Evolutionary conservation across 1,284 basidiomycete genomes (phyloP), one percentile per base, ranked within the genome.

Genomic region (Trichosporon sp.): DNA sequence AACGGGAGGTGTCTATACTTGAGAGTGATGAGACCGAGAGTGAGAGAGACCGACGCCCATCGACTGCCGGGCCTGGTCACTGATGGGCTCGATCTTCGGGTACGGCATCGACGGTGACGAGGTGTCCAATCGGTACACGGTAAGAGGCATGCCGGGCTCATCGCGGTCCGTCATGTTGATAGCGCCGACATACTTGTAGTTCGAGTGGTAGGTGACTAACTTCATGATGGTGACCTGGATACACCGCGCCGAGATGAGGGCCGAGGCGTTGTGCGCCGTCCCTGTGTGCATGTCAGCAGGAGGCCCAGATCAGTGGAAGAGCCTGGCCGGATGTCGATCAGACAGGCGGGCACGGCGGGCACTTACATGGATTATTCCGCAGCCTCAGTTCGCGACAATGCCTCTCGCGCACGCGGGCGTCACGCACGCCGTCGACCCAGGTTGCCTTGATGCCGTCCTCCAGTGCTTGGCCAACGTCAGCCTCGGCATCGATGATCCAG

Each of bases 401-500:
- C 44, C 80, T 65, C 68, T 81, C 78, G 27, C 79, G 66, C 15
- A 79, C 78, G 18, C 80, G 73, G 4, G 80, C 79, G 69, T 80
- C 77, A 47, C 75, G 72, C 12, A 82, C 69, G n/a, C 80, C 80
- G 44, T 80, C 77, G 0, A 75, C 56, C 80, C 80, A 82, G 62
- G 71, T 77, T 13, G 70, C 74, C 69, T 75, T 77, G 72, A 82
- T 81, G 4, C 79, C 80, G 65, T 80, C 75, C 70, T 82, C 80
- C 11, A 82, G 68, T 1, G 76, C 75, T 62, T 79, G 72, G 18
- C 80, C 80, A 6, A 82, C 77, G 42, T 82, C 80, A 2, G 78
- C 79, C 62, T 79, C 78, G 27, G 80, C 78, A 65, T 82, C 80
- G 63, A 82, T 82, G 65, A 82, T 80, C 79, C 79, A 82, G 53